Conservation (phyloP, 768 basidiomycete species). For the Lactarius psammicola region DNA sequence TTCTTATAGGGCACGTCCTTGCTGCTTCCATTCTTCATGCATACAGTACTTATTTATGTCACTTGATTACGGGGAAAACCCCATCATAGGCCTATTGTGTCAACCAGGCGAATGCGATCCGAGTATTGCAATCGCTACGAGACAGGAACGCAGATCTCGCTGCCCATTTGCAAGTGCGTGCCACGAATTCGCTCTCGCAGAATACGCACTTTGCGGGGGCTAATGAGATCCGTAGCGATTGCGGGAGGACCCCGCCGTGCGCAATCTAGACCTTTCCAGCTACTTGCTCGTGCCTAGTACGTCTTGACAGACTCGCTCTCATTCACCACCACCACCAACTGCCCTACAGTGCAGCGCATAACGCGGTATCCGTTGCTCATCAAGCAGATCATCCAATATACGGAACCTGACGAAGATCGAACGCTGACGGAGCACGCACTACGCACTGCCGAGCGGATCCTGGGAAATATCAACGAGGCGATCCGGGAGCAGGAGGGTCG, state of each 20-base stretch:
- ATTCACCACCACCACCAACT: neutral
- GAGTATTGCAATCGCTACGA: slow-evolving; percentile 69
- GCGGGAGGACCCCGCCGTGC: slow-evolving; percentile 70
- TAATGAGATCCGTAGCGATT: slow-evolving; percentile 48
- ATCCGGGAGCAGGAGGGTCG: slow-evolving; percentile 81
- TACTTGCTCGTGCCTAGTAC: slow-evolving; percentile 89
- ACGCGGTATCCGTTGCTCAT: slow-evolving; percentile 92
- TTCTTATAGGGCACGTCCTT: slow-evolving; percentile 66
- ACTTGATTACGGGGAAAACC: neutral
- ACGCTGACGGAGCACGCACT: slow-evolving; percentile 54
- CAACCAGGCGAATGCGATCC: slow-evolving; percentile 78
- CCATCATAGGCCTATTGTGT: slow-evolving; percentile 75
- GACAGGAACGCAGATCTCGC: slow-evolving; percentile 65
- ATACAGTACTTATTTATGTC: too few relatives aligned
- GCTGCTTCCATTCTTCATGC: neutral
- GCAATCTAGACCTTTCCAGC: slow-evolving; percentile 86
- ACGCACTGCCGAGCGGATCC: slow-evolving; percentile 64
- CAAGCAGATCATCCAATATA: slow-evolving; percentile 81
- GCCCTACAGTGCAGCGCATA: slow-evolving; percentile 82
- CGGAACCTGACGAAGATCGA: slow-evolving; percentile 63
- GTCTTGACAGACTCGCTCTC: slow-evolving; percentile 32
- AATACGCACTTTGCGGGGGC: slow-evolving; percentile 1
- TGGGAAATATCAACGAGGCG: slow-evolving; percentile 82
- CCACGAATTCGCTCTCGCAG: neutral
- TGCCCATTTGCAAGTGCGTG: slow-evolving; percentile 59